phyloP scores from a whole-genome alignment of 176 grass and related monocot genomes.

The Typha latifolia region DNA sequence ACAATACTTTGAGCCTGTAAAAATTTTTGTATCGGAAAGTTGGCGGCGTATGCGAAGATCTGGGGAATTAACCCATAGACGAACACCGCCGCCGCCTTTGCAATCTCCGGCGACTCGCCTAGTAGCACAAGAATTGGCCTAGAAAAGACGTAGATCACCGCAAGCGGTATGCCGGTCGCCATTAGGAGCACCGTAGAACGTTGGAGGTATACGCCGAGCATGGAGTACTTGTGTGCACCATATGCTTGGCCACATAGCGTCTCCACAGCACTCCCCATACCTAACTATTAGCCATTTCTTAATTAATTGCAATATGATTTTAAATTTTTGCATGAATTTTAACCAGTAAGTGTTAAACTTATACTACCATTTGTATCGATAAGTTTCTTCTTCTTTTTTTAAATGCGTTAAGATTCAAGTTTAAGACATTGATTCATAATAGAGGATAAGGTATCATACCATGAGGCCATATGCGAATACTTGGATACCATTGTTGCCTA shows the following conservation, averaged over 20 bases:
- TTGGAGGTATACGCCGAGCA: constrained; percentile 39
- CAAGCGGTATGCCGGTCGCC: constrained; percentile 38
- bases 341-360: too few relatives aligned
- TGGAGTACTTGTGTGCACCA: constrained; percentile 27
- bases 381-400: too few relatives aligned
- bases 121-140: constrained; percentile 22
- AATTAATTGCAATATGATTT: not conserved
- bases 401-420: not conserved
- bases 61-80: constrained; percentile 37
- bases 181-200: constrained; percentile 32
- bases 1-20: constrained; percentile 46
- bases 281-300: constrained; percentile 9
- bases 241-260: constrained; percentile 39
- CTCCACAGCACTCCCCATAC: constrained; percentile 40
- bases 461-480: constrained; percentile 41
- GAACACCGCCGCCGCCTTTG: constrained; percentile 27
- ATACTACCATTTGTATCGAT: too few relatives aligned
- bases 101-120: constrained; percentile 33
- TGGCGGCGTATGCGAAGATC: constrained; percentile 38
- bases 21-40: constrained; percentile 49
- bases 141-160: constrained; percentile 47
- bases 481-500: constrained; percentile 38
- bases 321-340: too few relatives aligned
- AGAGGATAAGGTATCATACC: not conserved
- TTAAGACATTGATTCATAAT: too few relatives aligned